Evolutionary conservation across 1,284 basidiomycete species (phyloP).

Genomic region (Microbotryomycetes sp.): DNA sequence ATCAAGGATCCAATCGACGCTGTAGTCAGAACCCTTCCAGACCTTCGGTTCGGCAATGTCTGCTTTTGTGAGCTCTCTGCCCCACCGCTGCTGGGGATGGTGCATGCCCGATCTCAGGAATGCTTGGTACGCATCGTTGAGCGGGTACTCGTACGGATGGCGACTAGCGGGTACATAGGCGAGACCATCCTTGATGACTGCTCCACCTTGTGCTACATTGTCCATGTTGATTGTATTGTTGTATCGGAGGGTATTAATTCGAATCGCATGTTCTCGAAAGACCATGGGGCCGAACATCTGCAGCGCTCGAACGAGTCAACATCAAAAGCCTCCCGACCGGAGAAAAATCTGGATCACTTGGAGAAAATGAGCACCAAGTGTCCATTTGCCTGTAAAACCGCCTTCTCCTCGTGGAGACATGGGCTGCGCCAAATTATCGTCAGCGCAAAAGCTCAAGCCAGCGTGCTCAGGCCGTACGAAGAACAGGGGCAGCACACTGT

Average conservation of each 20-base stretch:
- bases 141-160: neutral
- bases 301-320: neutral
- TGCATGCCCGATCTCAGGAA: neutral
- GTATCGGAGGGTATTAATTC: conserved; percentile 4
- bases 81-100: neutral
- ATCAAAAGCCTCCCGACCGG: neutral
- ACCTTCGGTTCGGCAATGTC: neutral
- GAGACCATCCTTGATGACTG: conserved; percentile 2
- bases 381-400: neutral
- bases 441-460: neutral
- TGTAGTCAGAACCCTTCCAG: neutral
- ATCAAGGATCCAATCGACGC: conserved; percentile 4
- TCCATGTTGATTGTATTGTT: conserved; percentile 12
- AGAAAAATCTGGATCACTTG: neutral
- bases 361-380: neutral
- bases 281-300: conserved; percentile 7
- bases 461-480: neutral
- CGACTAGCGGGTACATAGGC: neutral
- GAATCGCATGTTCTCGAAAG: conserved; percentile 5
- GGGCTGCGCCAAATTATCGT: neutral
- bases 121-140: neutral
- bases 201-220: conserved; percentile 1
- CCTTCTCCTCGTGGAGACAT: neutral
- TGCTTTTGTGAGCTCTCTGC: neutral
- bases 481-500: neutral